phyloP scores from a whole-genome alignment of 495 filamentous ascomycete species.

The Tuber magnatum region DNA sequence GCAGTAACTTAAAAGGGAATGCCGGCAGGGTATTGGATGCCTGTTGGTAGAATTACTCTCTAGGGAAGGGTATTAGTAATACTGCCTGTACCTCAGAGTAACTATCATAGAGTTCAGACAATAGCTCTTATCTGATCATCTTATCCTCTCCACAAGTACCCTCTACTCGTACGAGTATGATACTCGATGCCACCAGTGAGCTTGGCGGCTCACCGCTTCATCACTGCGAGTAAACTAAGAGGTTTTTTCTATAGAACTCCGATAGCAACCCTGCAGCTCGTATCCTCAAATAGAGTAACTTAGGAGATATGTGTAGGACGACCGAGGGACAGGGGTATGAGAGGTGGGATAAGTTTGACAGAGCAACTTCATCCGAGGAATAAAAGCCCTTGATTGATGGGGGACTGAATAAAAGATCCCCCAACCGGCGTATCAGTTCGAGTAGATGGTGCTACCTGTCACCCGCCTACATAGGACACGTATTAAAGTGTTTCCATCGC shows the following conservation, averaged over 20 bases:
- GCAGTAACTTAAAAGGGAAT: background rate
- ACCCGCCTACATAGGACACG: background rate
- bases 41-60: background rate
- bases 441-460: background rate
- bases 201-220: background rate
- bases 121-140: background rate
- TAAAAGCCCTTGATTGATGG: background rate
- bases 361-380: background rate
- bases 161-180: background rate
- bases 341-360: background rate
- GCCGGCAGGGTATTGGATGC: background rate
- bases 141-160: background rate
- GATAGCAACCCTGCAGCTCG: background rate
- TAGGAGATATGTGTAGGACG: background rate
- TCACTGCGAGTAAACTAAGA: background rate
- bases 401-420: background rate
- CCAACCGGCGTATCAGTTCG: background rate
- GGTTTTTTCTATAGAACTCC: background rate
- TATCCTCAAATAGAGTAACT: background rate
- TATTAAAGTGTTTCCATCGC: background rate
- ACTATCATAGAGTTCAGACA: background rate
- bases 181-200: no score
- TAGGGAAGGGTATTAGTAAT: background rate
- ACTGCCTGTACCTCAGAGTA: background rate
- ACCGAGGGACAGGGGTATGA: no score